Evolutionary conservation across 441 rosid species (phyloP).

Genomic region (Adansonia gregorii): DNA sequence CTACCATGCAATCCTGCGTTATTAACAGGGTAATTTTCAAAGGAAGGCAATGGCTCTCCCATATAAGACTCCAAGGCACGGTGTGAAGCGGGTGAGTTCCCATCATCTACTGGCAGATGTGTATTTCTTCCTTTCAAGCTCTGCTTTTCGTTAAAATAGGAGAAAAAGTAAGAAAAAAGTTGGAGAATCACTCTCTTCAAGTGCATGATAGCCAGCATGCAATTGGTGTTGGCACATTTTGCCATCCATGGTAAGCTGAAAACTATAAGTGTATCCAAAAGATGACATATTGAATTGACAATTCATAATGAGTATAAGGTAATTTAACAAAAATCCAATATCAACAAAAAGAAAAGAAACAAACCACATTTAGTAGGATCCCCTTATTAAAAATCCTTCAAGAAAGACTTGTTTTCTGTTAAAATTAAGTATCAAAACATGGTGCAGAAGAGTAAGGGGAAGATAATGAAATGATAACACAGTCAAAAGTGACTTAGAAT

Average conservation of each 20-base stretch:
- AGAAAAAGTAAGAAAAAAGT: background rate
- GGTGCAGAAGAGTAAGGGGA: background rate
- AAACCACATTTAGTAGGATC: background rate
- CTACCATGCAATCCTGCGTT: conserved; percentile 38
- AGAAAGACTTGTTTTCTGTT: background rate
- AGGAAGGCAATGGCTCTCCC: conserved; percentile 59
- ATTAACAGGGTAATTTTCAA: conserved; percentile 58
- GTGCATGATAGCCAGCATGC: background rate
- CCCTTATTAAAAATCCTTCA: background rate
- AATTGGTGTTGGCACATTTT: background rate
- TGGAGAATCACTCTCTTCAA: background rate
- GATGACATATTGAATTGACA: too few relatives aligned
- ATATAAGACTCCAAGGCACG: conserved; percentile 55
- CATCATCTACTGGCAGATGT: conserved; percentile 37
- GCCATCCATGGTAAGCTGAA: too few relatives aligned
- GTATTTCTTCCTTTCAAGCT: conserved; percentile 52
- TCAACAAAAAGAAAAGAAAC: too few relatives aligned
- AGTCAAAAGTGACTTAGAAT: background rate
- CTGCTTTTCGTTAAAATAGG: conserved; percentile 36
- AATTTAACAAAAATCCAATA: too few relatives aligned
- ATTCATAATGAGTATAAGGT: too few relatives aligned
- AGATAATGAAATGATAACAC: background rate
- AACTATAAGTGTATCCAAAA: too few relatives aligned
- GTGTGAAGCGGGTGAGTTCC: conserved; percentile 35
- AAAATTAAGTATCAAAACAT: background rate